Conservation (phyloP, 768 basidiomycete genomes). For the Leccinum variicolor region DNA sequence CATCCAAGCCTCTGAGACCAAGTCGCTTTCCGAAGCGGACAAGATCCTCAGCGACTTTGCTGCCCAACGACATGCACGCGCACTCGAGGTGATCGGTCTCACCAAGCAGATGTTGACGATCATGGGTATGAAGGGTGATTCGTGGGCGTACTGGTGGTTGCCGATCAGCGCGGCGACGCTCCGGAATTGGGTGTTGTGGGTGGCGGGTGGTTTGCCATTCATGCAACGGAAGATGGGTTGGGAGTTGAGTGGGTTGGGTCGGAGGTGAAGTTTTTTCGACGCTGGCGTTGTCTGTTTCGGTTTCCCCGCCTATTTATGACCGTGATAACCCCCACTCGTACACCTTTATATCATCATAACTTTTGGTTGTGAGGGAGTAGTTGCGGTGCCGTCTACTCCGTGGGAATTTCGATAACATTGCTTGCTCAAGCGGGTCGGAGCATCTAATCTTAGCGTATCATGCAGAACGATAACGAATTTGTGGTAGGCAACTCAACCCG, state of each 20-base stretch:
- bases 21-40: neutral
- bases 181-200: neutral
- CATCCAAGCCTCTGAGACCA: neutral
- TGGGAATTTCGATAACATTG: neutral
- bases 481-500: constrained; percentile 16
- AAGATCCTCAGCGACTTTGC: neutral
- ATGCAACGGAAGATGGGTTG: constrained; percentile 18
- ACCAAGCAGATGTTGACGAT: constrained; percentile 18
- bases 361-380: too few species aligned
- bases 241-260: constrained; percentile 27
- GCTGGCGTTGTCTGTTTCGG: neutral
- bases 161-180: constrained; percentile 20
- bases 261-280: constrained; percentile 8
- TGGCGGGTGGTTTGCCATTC: constrained; percentile 17
- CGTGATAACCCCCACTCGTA: neutral
- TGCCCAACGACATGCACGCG: neutral
- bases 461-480: constrained; percentile 20
- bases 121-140: constrained; percentile 15
- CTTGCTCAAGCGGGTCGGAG: neutral
- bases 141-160: constrained; percentile 23
- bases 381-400: too few species aligned
- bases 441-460: neutral
- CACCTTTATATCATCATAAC: too few species aligned
- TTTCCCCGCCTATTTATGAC: neutral
- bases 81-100: neutral